Base-by-base conservation (phyloP, 148 eudicot species). In the Talinum fruticosum region DNA sequence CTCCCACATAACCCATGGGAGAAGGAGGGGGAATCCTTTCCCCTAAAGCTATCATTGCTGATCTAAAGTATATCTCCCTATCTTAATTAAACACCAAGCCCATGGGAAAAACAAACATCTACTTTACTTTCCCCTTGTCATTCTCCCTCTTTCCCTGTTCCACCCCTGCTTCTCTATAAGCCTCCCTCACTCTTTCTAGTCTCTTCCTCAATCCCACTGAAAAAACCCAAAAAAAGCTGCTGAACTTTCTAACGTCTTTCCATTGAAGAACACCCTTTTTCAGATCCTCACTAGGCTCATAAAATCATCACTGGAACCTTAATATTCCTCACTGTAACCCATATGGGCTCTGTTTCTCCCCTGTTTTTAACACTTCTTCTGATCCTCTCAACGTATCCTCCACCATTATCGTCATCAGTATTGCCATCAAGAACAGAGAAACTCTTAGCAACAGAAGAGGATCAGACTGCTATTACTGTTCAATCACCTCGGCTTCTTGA, bases 401-500 rank as follows among this genome's bases (percentile, higher is more conserved):
- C n/a, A n/a, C n/a, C n/a, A 74, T 71, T 62, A 10, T 66, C 86
- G 61, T 44, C 92, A 37, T 79, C 74, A 8, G 35, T 68, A 61
- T 33, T 78, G n/a, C 26, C 53, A n/a, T 51, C 74, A 10, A 64
- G n/a, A 34, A 34, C 37, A 16, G 66, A 78, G 41, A 82, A 51
- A 69, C 62, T 82, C 29, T 57, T 77, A 23, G 65, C 41, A 4
- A 53, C 47, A 16, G 15, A 13, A 54, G 78, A 78, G 5, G 84
- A 69, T 35, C 78, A 66, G 51, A 49, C 89, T 76, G 80, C 34
- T 16, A 68, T 84, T 68, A 82, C 78, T 15, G 82, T 88, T 69
- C 87, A 79, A 82, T 92, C 96, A 14, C 78, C 88, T n/a, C 90
- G 88, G 0, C 87, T 87, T 64, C 97, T 96, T 6, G 95, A 96